phyloP scores from a whole-genome alignment of 1,284 basidiomycete species.

The Boletus semigastroideus region DNA sequence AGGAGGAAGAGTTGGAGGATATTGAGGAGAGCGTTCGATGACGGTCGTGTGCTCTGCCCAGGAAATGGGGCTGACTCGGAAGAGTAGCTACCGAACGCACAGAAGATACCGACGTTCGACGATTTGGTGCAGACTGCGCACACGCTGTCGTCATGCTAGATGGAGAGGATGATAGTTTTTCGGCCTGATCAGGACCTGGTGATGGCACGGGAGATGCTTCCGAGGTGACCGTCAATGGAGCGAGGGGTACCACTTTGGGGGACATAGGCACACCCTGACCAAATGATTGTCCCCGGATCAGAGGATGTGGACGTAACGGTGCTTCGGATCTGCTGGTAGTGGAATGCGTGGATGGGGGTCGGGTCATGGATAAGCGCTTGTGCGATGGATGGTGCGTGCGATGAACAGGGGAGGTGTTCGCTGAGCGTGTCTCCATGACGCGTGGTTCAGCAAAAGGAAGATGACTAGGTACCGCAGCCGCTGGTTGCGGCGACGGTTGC shows the following conservation, averaged over 20 bases:
- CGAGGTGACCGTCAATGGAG: slow-evolving; percentile 61
- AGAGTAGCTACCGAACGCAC: slow-evolving; percentile 61
- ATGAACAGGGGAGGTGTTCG: slow-evolving; percentile 42
- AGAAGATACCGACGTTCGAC: slow-evolving; percentile 68
- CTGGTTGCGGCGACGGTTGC: slow-evolving; percentile 15
- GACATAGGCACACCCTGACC: slow-evolving; percentile 39
- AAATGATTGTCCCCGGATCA: slow-evolving; percentile 70
- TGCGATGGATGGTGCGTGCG: slow-evolving; percentile 30
- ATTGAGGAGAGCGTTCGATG: slow-evolving; percentile 64
- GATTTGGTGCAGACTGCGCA: slow-evolving; percentile 28
- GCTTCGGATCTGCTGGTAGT: slow-evolving; percentile 39
- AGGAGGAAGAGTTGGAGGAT: slow-evolving; percentile 53
- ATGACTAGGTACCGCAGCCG: slow-evolving; percentile 15
- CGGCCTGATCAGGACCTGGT: slow-evolving; percentile 30
- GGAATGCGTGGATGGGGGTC: slow-evolving; percentile 65
- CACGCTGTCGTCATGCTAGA: slow-evolving; percentile 38
- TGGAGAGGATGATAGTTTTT: slow-evolving; percentile 35
- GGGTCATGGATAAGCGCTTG: slow-evolving; percentile 42
- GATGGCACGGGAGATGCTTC: slow-evolving; percentile 47
- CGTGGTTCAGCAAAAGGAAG: slow-evolving; percentile 15
- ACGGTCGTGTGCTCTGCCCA: slow-evolving; percentile 47
- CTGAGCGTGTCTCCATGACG: slow-evolving; percentile 38
- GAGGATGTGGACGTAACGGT: slow-evolving; percentile 64
- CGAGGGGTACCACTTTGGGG: slow-evolving; percentile 53
- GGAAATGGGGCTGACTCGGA: slow-evolving; percentile 37